Evolutionary conservation across 148 eudicot genomes (phyloP), one percentile per base, ranked within the genome.

Genomic region (Spergularia marina): DNA sequence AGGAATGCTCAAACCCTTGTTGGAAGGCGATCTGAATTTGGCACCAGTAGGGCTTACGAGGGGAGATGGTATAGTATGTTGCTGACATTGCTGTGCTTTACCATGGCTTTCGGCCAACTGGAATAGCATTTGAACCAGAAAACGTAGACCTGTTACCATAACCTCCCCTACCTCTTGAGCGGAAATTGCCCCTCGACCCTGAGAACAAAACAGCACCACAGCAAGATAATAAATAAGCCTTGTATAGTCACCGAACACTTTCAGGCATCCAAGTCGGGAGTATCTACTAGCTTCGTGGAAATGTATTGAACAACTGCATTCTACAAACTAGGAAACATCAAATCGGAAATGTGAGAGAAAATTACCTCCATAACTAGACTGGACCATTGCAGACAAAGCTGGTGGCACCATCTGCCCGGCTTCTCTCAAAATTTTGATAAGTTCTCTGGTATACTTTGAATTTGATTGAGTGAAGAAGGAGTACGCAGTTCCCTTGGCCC

Each of bases 131-230:
- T 11, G 95, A 88, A 77, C 97, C 98, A 39, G 94, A 82, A 10
- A 77, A 81, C 74, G 52, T 65, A 54, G 84, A 77, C 64, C 97
- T 86, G 83, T 89, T 84, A 70, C 96, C 94, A 74, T 81, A 91
- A 69, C 97, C 97, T 53, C 97, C 97, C 59, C 94, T 88, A n/a
- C 98, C 97, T 87, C 96, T 89, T 60, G 91, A 86, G 12, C 98
- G 89, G 74, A 87, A 90, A 80, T 87, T 90, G 69, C 91, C 81
- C 59, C 91, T 89, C 30, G 93, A 84, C 55, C 79, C 88, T 85
- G 86, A 13, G 74, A 23, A 78, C 10, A 6, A 70, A 73, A 44
- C 20, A 64, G 44, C 70, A 81, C 6, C 47, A 36, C 52, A 14
- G 52, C 49, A 12, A 70, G 67, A 34, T 34, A 47, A 39, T 51